Evolutionary conservation across 176 grass and related monocot genomes (phyloP), one percentile per base, ranked within the genome.

Genomic region (Musa acuminata): DNA sequence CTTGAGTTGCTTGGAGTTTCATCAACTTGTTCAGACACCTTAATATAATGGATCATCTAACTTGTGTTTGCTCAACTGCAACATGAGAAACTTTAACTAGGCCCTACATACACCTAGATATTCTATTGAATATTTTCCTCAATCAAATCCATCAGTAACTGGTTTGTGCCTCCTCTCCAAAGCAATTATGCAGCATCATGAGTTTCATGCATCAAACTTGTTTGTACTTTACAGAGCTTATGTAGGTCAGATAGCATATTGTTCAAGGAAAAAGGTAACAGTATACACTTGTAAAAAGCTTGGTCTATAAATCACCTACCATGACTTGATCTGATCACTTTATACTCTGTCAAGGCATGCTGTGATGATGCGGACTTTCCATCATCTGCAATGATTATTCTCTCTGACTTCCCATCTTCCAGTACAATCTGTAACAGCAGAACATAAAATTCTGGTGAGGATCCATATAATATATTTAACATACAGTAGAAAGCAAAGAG

Each of bases 311-410:
- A 55, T 80, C 62, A 49, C 77, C 50, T 77, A 98, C 94, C 94
- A 80, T 83, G 64, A 72, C 72, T 54, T 75, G 79, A 93, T 85
- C 90, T 75, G 76, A 98, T 91, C 75, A 98, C 86, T 73, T 69
- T 79, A 78, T 93, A 93, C 67, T 98, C 90, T 83, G 94, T 93
- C 79, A 98, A 81, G 76, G 94, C 90, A 87, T 98, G 86, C 64
- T 91, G 86, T 65, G 87, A 80, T 76, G 84, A 72, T 20, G 72
- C 19, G 73, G 85, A 43, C 78, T 87, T 88, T 29, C 69, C 72
- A 84, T 75, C 73, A 63, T 78, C 71, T 13, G 76, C 82, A 86
- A 91, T 81, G 79, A 84, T 89, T 66, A 93, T 82, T 82, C 85
- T 84, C 52, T 98, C 94, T 73, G 86, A 93, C 63, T 82, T 93